Evolutionary conservation across 139 green algal genomes (phyloP), one percentile per base, ranked within the genome.

Genomic region (Volvox africanus): DNA sequence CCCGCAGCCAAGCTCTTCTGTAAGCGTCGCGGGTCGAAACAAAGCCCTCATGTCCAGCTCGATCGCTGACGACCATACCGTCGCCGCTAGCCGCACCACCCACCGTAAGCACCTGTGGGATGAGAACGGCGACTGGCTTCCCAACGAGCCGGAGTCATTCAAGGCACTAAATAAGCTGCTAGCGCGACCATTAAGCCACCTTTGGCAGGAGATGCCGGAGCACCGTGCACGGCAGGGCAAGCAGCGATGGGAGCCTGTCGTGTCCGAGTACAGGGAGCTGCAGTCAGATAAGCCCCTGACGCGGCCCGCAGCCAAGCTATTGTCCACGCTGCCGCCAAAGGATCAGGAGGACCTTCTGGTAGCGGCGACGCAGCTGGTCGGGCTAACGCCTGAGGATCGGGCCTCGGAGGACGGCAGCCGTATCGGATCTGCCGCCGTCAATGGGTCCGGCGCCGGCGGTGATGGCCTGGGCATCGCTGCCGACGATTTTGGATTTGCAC

Each of bases 151-250:
- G 24, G 93, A 95, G 68, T 86, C 81, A 22, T 79, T 61, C 61
- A 93, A 93, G 88, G 83, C 88, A 32, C 80, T 95, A 24, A 93
- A 92, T 88, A 92, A 92, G 80, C 73, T 93, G 68, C 91, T 95
- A 2, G 94, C 93, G 75, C 86, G 94, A 61, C 95, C 95, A 0
- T 75, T 97, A 28, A 91, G 92, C 69, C 93, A 97, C 86, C 77
- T 97, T 20, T 97, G 95, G 95, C 92, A 96, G 75, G 94, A 96
- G 36, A 91, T 91, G 50, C 94, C 94, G 35, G 95, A 96, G 88
- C 79, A 91, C 67, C 81, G 91, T 0, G 73, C 30, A 36, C 92
- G 92, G n/a, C 88, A 92, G 32, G 92, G 92, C 62, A 92, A 93
- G 87, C 80, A 88, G 61, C 94, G 94, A 32, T 96, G 94, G 94